Base-by-base conservation (phyloP, 2,329 filamentous ascomycete species). In the Westerdykella sp. region DNA sequence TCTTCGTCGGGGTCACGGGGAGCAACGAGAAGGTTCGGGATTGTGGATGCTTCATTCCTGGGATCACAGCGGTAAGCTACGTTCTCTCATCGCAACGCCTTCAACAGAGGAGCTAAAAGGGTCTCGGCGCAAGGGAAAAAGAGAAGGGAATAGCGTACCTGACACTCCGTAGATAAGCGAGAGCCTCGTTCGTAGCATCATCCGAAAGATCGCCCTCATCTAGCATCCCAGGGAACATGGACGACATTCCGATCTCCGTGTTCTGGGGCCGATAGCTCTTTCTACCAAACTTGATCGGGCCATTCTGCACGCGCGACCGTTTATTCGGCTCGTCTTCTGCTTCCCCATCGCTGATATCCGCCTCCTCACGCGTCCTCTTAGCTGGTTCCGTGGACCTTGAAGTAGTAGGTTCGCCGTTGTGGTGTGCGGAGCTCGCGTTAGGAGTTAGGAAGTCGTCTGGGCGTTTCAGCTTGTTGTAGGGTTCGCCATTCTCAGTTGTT, bases 11-110 rank as follows among this genome's bases (percentile, higher is more conserved):
- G 18, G 34, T 61, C 53, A 34, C 53, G 46, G 12, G 60, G 44
- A 55, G 69, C 85, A 37, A 81, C 77, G 40, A 93, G 75, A 10
- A 93, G 70, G 51, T 83, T 77, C 1, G 87, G 87, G 28, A 94
- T 83, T 9, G 73, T 69, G 47, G 73, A 79, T n/a, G 87, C 87
- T 77, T 94, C 82, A 53, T 79, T 76, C 70, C 87, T 93, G 67
- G 47, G 54, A 23, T 46, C 50, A 44, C 41, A 48, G 15, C 45
- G 40, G 39, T 48, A 47, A 58, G 49, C 46, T 48, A 42, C 49
- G 44, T 44, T 42, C 39, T 23, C 44, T 48, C 40, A 46, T 45
- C 38, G 23, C 41, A 40, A 45, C 15, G 43, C 9, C 30, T 16
- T 25, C 18, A 14, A 25, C 14, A 14, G 15, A 23, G 40, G 37